phyloP scores from a whole-genome alignment of 345 rosid genomes.

The Pistacia integerrima region DNA sequence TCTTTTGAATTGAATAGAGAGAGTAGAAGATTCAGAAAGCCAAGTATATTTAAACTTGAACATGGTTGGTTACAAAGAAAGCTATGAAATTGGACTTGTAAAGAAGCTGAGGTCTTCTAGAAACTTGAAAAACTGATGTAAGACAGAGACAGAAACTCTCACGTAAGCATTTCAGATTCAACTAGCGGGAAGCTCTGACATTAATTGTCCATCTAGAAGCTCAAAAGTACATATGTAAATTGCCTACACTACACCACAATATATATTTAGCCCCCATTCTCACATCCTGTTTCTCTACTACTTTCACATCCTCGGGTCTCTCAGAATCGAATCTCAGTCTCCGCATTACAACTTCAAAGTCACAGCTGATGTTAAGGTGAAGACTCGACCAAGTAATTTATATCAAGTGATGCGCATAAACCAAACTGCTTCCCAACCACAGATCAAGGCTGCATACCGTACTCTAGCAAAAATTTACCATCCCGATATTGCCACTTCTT shows the following conservation, averaged over 20 bases:
- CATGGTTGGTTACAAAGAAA: neutral
- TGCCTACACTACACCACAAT: no score
- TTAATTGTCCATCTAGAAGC: no score
- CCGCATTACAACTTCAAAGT: neutral
- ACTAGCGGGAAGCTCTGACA: neutral
- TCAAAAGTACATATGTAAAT: no score
- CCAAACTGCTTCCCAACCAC: slow-evolving; percentile 11
- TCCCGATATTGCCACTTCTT: slow-evolving; percentile 15
- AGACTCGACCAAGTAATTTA: neutral
- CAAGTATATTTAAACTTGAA: neutral
- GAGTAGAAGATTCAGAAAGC: no score
- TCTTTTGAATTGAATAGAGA: no score
- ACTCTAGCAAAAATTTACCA: slow-evolving; percentile 25
- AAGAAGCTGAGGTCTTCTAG: no score
- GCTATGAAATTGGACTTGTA: no score
- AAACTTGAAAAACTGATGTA: neutral
- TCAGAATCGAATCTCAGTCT: neutral
- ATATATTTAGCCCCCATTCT: no score
- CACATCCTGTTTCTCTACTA: no score
- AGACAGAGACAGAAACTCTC: neutral
- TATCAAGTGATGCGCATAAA: slow-evolving; percentile 19
- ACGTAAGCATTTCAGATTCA: no score
- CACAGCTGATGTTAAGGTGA: neutral
- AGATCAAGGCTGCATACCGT: slow-evolving; percentile 23
- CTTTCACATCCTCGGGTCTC: no score